These are phyloP conservation scores for Wallacemonas sp. DNA, from an alignment of 208 protist species.

Conservation along the genomic window DNA sequence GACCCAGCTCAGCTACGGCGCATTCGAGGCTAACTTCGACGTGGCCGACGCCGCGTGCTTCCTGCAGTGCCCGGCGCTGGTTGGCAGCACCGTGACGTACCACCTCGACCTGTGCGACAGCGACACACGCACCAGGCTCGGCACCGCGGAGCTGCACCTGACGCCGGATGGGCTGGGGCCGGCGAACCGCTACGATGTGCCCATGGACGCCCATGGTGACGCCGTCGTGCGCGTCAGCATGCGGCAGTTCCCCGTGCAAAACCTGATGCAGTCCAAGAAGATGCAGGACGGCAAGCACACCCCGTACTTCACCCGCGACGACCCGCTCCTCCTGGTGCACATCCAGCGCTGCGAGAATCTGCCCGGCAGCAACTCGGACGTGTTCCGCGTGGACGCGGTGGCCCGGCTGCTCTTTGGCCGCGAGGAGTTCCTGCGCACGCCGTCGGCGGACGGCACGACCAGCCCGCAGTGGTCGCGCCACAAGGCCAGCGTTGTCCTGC, in stretches of 20 bases:
- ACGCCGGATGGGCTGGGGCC: slow-evolving; percentile 44
- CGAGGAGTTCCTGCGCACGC: slow-evolving; percentile 48
- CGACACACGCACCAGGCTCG: slow-evolving; percentile 54
- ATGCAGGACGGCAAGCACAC: slow-evolving; percentile 17
- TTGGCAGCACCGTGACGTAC: slow-evolving; percentile 54
- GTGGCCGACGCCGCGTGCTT: slow-evolving; percentile 73
- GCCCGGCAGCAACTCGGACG: slow-evolving; percentile 44
- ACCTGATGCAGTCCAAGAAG: slow-evolving; percentile 19
- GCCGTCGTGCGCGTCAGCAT: slow-evolving; percentile 39
- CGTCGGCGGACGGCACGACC: slow-evolving; percentile 44
- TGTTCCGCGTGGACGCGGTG: slow-evolving; percentile 62
- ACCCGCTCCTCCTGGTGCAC: slow-evolving; percentile 55
- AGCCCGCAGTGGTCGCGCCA: slow-evolving; percentile 37
- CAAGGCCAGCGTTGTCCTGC: slow-evolving; percentile 52
- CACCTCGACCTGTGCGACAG: slow-evolving; percentile 82
- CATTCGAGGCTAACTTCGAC: slow-evolving; percentile 50
- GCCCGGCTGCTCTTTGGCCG: slow-evolving; percentile 42
- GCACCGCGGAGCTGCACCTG: slow-evolving; percentile 46
- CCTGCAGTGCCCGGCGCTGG: slow-evolving; percentile 62
- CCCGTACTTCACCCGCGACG: slow-evolving; percentile 22
- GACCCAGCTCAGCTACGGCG: slow-evolving; percentile 60
- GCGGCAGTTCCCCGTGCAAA: slow-evolving; percentile 21
- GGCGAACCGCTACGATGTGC: slow-evolving; percentile 50
- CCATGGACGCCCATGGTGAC: slow-evolving; percentile 31
- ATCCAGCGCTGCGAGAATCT: slow-evolving; percentile 53